A percentile compares a stretch with the other conserved stretches of the same genome.
These are phyloP conservation scores for Huntiella abstrusa DNA, from an alignment of 2,329 filamentous ascomycete genomes.

Conservation along the genomic window DNA sequence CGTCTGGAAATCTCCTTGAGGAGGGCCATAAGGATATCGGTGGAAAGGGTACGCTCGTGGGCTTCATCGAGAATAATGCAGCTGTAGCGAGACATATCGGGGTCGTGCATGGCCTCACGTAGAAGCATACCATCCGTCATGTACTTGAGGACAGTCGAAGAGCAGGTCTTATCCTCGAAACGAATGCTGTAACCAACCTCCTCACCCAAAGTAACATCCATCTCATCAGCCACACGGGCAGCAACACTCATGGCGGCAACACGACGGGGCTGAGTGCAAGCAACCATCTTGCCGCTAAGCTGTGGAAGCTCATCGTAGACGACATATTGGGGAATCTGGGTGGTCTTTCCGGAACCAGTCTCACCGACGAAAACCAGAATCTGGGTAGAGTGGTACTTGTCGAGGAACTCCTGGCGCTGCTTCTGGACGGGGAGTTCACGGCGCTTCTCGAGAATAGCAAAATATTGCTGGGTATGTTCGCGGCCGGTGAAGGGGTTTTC, in stretches of 20 bases:
- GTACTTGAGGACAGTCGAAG: slow-evolving; percentile 88
- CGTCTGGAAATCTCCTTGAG: slow-evolving; percentile 74
- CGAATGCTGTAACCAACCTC: slow-evolving; percentile 98
- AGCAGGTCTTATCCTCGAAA: slow-evolving; percentile 86
- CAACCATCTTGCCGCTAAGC: slow-evolving; percentile 68
- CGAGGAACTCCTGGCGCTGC: slow-evolving; percentile 82
- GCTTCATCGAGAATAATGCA: slow-evolving; percentile 98
- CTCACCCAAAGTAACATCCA: slow-evolving; percentile 81
- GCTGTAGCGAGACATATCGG: slow-evolving; percentile 78
- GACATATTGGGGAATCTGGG: slow-evolving; percentile 96
- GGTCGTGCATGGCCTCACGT: slow-evolving; percentile 90
- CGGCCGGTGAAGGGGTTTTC: slow-evolving; percentile 70
- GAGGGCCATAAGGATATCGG: slow-evolving; percentile 92
- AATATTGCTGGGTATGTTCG: slow-evolving; percentile 65
- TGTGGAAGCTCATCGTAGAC: slow-evolving; percentile 92
- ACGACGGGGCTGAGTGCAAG: slow-evolving; percentile 92
- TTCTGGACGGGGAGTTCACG: slow-evolving; percentile 79
- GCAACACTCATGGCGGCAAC: slow-evolving; percentile 98
- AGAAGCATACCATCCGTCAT: slow-evolving; percentile 99
- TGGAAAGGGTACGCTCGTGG: slow-evolving; percentile 91
- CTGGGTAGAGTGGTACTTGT: slow-evolving; percentile 82
- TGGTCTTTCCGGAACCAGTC: slow-evolving; percentile 98
- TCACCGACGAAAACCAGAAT: slow-evolving; percentile 98
- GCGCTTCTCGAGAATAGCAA: slow-evolving; percentile 68
- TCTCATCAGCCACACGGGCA: slow-evolving; percentile 90